Conservation (phyloP, 163 green algal species). For the Prototheca wickerhamii region DNA sequence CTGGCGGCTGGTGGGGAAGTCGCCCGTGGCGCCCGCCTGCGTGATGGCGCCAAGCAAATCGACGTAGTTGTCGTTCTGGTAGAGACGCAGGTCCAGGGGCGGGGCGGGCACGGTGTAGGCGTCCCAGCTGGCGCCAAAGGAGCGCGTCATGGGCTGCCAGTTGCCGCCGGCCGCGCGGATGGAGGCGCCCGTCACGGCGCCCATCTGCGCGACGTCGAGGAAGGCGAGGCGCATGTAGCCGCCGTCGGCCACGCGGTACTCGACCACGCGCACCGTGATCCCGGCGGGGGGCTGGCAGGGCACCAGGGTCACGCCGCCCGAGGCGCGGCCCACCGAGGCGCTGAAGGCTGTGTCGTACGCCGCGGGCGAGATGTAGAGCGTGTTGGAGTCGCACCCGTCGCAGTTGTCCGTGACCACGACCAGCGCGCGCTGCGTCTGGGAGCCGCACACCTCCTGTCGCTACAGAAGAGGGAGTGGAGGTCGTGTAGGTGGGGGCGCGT, state of each 20-base stretch:
- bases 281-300: too few species aligned
- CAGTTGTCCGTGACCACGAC: constrained; percentile 13
- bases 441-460: constrained; percentile 5
- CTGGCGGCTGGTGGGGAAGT: constrained; percentile 1
- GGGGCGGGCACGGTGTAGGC: constrained; percentile 1
- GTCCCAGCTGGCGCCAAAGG: constrained; percentile 18
- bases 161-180: too few species aligned
- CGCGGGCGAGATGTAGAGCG: constrained; percentile 6
- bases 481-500: neutral
- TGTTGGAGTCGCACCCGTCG: constrained; percentile 1
- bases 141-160: constrained; percentile 18
- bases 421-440: neutral
- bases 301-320: constrained; percentile 3
- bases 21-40: constrained; percentile 6
- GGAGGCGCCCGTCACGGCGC: too few species aligned
- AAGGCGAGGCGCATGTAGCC: too few species aligned
- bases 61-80: neutral
- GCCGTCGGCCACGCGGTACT: too few species aligned
- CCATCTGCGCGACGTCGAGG: too few species aligned
- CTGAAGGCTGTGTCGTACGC: neutral
- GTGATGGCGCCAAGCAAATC: constrained; percentile 3
- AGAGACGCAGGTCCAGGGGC: constrained; percentile 15
- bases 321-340: neutral
- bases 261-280: too few species aligned
- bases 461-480: neutral